Base-by-base conservation (phyloP, 331 rosid species). In the Quercus tomentella region DNA sequence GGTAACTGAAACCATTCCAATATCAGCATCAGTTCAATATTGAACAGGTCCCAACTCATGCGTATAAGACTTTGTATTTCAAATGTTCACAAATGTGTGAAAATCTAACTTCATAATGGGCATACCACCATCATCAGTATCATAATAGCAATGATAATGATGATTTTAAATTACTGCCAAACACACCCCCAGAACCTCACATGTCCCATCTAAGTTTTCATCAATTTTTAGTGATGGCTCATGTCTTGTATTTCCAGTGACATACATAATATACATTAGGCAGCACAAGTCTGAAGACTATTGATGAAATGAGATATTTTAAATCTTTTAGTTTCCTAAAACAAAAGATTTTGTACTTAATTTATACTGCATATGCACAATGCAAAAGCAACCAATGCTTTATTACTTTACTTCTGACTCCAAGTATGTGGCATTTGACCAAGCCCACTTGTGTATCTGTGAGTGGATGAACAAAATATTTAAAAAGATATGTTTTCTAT, bases 381-480 rank as follows among this genome's bases (percentile, higher is more conserved):
- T 21, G 71, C 71, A 30, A 14, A 33, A 35, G 11, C 52, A 33
- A 67, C 52, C 51, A 20, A 31, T 65, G n/a, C n/a, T 33, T 31
- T 67, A 31, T 31, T 67, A 31, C 16, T 4, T 66, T 66, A 31
- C 51, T 67, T 67, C 52, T 67, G 51, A 33, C 26, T 67, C 49
- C 35, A 62, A 26, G 51, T 54, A 56, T 54, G 23, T 41, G 20
- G 74, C 65, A 77, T 60, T 81, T 52, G 56, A 7, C 60, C 75
- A 54, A 63, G 49, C 49, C 56, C 18, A 18, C n/a, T 45, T 25
- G 21, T 30, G 28, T 74, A 41, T 78, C 75, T 68, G 73, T 75
- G 56, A 60, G 74, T 45, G 77, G 70, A 56, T 37, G 71, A 70
- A 79, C 52, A 61, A 43, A 28, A 60, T 37, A 35, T 66, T 70